These are phyloP conservation scores for Septoria petroselini DNA, from an alignment of 2,329 filamentous ascomycete species.

Conservation along the genomic window DNA sequence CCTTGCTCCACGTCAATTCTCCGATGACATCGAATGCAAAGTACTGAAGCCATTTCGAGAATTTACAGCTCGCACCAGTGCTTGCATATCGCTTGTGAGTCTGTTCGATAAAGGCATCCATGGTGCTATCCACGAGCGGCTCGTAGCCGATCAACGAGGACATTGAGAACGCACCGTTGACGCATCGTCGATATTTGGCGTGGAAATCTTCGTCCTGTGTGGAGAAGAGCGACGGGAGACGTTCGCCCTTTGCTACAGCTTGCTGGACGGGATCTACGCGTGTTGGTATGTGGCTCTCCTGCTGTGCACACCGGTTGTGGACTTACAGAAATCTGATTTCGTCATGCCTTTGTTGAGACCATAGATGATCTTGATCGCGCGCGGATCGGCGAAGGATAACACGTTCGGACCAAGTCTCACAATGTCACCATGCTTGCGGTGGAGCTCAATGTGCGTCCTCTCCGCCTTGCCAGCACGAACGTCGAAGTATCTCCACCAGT, in stretches of 20 bases:
- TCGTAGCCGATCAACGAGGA: conserved; percentile 73
- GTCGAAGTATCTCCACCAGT: conserved; percentile 73
- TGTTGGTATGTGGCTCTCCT: background rate
- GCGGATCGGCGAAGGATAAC: conserved; percentile 70
- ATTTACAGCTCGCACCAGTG: conserved; percentile 54
- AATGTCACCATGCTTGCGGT: conserved; percentile 68
- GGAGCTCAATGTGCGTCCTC: conserved; percentile 64
- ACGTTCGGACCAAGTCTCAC: conserved; percentile 72
- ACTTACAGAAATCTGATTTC: conserved; percentile 70
- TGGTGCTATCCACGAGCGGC: conserved; percentile 73
- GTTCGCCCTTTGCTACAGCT: conserved; percentile 64
- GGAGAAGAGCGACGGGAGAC: conserved; percentile 70
- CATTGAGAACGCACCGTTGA: conserved; percentile 77
- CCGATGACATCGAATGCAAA: conserved; percentile 82
- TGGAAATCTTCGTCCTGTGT: conserved; percentile 74
- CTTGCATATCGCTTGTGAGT: conserved; percentile 45
- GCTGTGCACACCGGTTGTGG: background rate
- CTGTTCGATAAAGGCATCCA: conserved; percentile 63
- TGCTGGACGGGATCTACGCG: conserved; percentile 64
- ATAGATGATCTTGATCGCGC: conserved; percentile 72
- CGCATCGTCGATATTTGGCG: conserved; percentile 68
- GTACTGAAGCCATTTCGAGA: conserved; percentile 71
- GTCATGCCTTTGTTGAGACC: conserved; percentile 76
- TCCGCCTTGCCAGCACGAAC: conserved; percentile 64
- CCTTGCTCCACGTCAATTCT: conserved; percentile 70